These are phyloP conservation scores for Saccharomycopsis crataegensis DNA, from an alignment of 1,139 yeast species.

Conservation along the genomic window DNA sequence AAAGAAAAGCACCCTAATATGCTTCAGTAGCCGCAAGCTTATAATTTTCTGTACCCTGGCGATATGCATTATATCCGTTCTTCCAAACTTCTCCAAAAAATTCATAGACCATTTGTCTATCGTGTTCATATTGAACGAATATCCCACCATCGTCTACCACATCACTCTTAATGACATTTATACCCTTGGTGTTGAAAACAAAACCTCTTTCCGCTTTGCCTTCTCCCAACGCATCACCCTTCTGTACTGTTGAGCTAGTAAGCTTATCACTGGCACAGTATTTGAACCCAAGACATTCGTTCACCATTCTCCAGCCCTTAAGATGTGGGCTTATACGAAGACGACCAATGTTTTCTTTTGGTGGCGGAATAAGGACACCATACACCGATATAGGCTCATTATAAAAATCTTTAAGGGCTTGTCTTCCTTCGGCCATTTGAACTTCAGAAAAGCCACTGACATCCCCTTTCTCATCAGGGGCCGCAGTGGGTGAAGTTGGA, in stretches of 20 bases:
- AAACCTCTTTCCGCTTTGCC: not conserved
- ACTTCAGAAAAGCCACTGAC: not conserved
- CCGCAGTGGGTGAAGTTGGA: slow-evolving; percentile 18
- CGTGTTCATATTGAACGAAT: slow-evolving; percentile 23
- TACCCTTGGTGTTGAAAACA: not conserved
- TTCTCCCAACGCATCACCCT: not conserved
- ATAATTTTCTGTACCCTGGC: not conserved
- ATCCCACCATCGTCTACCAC: slow-evolving; percentile 23
- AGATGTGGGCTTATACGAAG: slow-evolving; percentile 27
- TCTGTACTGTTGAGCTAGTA: not conserved
- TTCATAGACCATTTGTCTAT: slow-evolving; percentile 21
- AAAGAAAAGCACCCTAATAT: not conserved
- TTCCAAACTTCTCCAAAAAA: slow-evolving; percentile 22
- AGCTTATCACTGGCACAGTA: slow-evolving; percentile 38
- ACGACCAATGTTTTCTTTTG: slow-evolving; percentile 24
- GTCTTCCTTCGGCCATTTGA: not conserved
- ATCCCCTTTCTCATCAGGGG: slow-evolving; percentile 1
- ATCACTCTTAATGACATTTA: not conserved
- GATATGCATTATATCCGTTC: slow-evolving; percentile 5
- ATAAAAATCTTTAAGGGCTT: slow-evolving; percentile 22
- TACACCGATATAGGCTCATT: slow-evolving; percentile 25
- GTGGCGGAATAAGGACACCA: slow-evolving; percentile 30
- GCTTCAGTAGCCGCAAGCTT: not conserved
- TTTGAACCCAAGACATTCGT: slow-evolving; percentile 36
- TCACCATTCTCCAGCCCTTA: slow-evolving; percentile 27